Percentiles rank a stretch among this genome's conserved stretches.
These are phyloP conservation scores for Talaromyces trachyspermus DNA, from an alignment of 495 filamentous ascomycete species.

Conservation along the genomic window DNA sequence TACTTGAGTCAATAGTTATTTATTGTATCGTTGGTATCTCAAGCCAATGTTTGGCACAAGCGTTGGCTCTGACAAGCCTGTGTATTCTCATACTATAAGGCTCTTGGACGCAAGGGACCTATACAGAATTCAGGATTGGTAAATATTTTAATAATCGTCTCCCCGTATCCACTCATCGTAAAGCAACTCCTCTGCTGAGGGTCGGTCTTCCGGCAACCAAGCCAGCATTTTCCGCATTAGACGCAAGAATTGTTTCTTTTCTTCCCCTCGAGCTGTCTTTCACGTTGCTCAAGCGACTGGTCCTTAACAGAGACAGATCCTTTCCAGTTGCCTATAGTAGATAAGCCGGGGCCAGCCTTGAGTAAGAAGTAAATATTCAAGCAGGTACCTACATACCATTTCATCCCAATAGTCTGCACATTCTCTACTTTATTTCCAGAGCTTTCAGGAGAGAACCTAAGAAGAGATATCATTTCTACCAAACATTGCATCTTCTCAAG, in stretches of 20 bases:
- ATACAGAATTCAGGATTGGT: not conserved
- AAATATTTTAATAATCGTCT: no score
- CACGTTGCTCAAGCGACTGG: conserved; percentile 21
- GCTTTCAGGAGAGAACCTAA: conserved; percentile 29
- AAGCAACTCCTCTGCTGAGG: conserved; percentile 30
- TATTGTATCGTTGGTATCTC: no score
- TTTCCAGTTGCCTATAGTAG: not conserved
- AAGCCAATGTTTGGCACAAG: no score
- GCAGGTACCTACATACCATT: conserved; percentile 9
- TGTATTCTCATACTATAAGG: no score
- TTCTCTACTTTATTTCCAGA: conserved; percentile 20
- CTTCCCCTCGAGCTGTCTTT: conserved; percentile 17
- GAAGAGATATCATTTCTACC: conserved; percentile 31
- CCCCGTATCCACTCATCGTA: not conserved
- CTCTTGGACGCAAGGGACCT: no score
- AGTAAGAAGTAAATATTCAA: not conserved
- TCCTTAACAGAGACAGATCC: not conserved
- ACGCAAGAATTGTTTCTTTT: conserved; percentile 26
- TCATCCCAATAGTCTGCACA: conserved; percentile 14
- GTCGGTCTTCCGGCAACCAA: conserved; percentile 34
- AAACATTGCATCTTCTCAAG: conserved; percentile 30
- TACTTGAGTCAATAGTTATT: no score
- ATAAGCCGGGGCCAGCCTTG: not conserved
- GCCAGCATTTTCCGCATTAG: conserved; percentile 33
- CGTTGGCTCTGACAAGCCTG: no score